Evolutionary conservation across 306 rosid genomes (phyloP).

Genomic region (Urtica urens): DNA sequence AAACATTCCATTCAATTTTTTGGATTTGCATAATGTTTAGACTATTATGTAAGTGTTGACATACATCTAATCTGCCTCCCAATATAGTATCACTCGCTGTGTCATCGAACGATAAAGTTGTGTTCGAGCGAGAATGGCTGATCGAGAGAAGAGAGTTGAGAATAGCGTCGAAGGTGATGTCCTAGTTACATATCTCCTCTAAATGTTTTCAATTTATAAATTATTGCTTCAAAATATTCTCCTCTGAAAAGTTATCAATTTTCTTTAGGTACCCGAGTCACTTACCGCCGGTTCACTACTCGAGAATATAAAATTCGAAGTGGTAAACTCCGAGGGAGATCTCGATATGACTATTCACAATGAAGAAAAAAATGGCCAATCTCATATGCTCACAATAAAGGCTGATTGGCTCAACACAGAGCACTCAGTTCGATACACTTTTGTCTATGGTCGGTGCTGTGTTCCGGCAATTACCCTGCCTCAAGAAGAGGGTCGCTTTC

Average conservation of each 20-base stretch:
- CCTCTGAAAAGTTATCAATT: neutral
- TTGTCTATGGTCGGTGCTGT: constrained; percentile 37
- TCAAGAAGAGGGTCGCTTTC: constrained; percentile 18
- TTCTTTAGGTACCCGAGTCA: constrained; percentile 35
- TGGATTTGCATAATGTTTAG: neutral
- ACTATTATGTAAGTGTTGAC: neutral
- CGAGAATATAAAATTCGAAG: constrained; percentile 34
- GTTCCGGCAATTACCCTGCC: constrained; percentile 30
- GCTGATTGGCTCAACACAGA: constrained; percentile 17
- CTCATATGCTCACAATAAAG: constrained; percentile 39
- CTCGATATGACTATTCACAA: constrained; percentile 34
- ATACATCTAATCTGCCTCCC: neutral
- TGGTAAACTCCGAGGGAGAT: constrained; percentile 29
- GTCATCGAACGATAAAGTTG: constrained; percentile 3
- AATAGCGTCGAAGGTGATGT: constrained; percentile 26
- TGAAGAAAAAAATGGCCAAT: constrained; percentile 22
- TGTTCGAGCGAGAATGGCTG: constrained; percentile 24
- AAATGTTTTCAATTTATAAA: neutral
- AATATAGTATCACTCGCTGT: constrained; percentile 41
- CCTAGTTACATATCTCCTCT: constrained; percentile 1
- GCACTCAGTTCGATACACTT: constrained; percentile 26
- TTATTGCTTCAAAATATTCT: neutral
- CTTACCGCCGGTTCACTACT: constrained; percentile 28
- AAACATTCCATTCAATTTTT: neutral
- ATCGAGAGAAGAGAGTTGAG: constrained; percentile 27